Percentiles rank a stretch among this genome's conserved stretches.
Conservation (phyloP, 345 rosid genomes). For the Eucalyptus coolabah region DNA sequence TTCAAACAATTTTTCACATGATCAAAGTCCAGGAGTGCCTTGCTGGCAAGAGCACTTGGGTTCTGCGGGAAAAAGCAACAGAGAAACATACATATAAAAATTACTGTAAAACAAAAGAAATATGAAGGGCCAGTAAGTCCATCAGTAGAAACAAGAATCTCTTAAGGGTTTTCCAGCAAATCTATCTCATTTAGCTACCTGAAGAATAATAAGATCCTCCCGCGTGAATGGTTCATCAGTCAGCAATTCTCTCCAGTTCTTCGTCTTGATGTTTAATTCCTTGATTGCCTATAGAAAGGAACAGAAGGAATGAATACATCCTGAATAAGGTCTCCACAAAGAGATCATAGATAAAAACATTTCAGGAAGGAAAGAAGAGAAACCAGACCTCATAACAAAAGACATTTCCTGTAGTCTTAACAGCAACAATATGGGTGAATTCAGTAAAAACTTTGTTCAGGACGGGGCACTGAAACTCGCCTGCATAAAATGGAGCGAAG, state of each 20-base stretch:
- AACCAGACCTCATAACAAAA: constrained; percentile 74
- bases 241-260: constrained; percentile 85
- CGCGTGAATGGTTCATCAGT: constrained; percentile 77
- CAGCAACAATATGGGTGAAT: constrained; percentile 82
- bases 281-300: constrained; percentile 52
- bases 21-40: constrained; percentile 70
- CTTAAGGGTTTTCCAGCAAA: neutral
- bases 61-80: constrained; percentile 29
- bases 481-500: constrained; percentile 16
- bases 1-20: constrained; percentile 73
- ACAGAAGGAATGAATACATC: neutral
- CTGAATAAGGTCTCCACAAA: neutral
- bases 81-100: neutral
- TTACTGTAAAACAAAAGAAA: neutral
- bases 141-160: neutral
- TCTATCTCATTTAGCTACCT: constrained; percentile 19
- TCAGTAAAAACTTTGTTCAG: constrained; percentile 91
- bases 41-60: constrained; percentile 68
- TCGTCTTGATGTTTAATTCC: constrained; percentile 86
- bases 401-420: constrained; percentile 83
- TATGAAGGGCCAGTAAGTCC: neutral
- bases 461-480: constrained; percentile 88
- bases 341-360: neutral
- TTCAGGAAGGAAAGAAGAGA: neutral
- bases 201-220: constrained; percentile 80